Conservation (phyloP, 345 rosid species). For the Dipteronia dyeriana region DNA sequence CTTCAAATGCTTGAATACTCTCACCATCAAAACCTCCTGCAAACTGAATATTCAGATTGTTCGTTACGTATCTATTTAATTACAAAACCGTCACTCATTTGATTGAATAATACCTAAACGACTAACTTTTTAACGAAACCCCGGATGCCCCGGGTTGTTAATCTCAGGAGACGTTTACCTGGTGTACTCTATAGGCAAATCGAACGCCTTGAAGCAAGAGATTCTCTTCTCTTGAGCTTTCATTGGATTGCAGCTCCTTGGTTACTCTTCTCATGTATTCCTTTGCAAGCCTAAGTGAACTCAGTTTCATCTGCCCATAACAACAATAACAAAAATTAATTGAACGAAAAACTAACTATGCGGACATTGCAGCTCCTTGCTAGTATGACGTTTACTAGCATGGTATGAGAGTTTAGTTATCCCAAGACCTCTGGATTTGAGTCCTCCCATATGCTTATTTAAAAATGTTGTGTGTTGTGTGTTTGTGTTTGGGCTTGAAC, state of each 20-base stretch:
- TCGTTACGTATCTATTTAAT: neutral
- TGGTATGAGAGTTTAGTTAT: too few relatives aligned
- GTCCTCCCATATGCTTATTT: too few relatives aligned
- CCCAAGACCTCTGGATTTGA: too few relatives aligned
- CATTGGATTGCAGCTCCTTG: slow-evolving; percentile 47
- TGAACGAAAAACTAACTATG: too few relatives aligned
- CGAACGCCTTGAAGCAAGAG: slow-evolving; percentile 73
- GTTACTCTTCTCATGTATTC: slow-evolving; percentile 66
- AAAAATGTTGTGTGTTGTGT: too few relatives aligned
- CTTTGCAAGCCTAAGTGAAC: slow-evolving; percentile 65
- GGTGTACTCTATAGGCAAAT: slow-evolving; percentile 82
- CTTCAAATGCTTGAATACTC: slow-evolving; percentile 58
- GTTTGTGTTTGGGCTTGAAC: too few relatives aligned
- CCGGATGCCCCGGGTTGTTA: too few relatives aligned
- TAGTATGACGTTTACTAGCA: too few relatives aligned
- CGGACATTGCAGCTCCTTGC: too few relatives aligned
- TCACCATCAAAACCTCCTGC: slow-evolving; percentile 91
- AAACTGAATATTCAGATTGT: slow-evolving; percentile 50
- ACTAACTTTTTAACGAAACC: too few relatives aligned
- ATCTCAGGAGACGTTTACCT: slow-evolving; percentile 43
- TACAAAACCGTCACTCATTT: too few relatives aligned
- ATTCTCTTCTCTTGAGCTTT: slow-evolving; percentile 39
- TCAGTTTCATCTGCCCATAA: slow-evolving; percentile 64
- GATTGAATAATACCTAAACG: neutral
- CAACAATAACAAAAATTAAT: too few relatives aligned